Base-by-base conservation (phyloP, 257 asterid species). In the Verbena officinalis region DNA sequence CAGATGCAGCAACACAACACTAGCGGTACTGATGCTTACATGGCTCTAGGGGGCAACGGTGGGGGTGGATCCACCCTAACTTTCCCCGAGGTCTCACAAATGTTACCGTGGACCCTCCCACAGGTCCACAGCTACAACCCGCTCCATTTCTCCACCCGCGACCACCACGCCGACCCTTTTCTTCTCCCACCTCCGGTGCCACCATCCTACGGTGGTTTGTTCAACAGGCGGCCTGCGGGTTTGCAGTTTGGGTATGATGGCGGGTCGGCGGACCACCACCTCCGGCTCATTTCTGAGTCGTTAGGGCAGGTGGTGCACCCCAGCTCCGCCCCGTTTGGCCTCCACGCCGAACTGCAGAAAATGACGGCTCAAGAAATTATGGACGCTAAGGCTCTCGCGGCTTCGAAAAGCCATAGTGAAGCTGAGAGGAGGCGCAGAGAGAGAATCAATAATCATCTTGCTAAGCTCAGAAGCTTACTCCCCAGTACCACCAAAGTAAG, bases 341-440 rank as follows among this genome's bases (percentile, higher is more conserved):
- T 91, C 54, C 98, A 91, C 65, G 95, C 97, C 5, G 98, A 91
- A 73, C 78, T 89, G 38, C 96, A 86, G 72, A 89, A 91, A 45
- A 86, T 91, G 98, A 85, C 77, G 0, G 90, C 96, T 9, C 98
- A 91, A 58, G 98, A 91, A 68, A 91, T 85, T 4, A 91, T 91
- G 97, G 98, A 89, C 59, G 96, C 97, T 0, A 91, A 91, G 57
- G 98, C 97, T 8, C 92, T 89, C 5, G 98, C 97, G 6, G 98
- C 98, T 2, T 92, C 96, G 1, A 92, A 92, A 54, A 89, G 95
- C 63, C 98, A 92, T 46, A 92, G 98, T 56, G 98, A 92, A 75
- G 98, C 98, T 17, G 98, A 92, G 79, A 78, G 98, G 65, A 80
- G 98, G 50, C 78, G 98, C 12, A 76, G 98, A 59, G 98, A 89